A percentile compares a stretch with the other conserved stretches of the same genome.
phyloP scores from a whole-genome alignment of 1,139 yeast genomes.

The Yamadazyma taylorii region DNA sequence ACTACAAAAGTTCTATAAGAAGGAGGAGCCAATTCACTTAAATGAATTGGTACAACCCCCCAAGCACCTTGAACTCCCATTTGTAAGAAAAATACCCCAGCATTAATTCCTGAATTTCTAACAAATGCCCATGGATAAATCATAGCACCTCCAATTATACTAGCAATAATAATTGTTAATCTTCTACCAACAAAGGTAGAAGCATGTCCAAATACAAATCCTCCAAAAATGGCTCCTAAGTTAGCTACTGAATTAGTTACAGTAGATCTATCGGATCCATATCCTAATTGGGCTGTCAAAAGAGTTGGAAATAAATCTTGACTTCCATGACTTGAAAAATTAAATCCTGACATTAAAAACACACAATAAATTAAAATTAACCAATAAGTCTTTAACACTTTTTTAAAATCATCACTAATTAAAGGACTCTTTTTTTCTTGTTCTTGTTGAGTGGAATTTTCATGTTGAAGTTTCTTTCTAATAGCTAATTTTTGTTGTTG shows the following conservation, averaged over 20 bases:
- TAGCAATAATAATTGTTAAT: slow-evolving; percentile 47
- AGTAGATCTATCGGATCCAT: slow-evolving; percentile 29
- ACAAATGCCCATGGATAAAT: slow-evolving; percentile 76
- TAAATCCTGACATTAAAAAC: slow-evolving; percentile 45
- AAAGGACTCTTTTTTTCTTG: too few relatives aligned
- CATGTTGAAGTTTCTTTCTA: slow-evolving; percentile 8
- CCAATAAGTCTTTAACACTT: slow-evolving; percentile 38
- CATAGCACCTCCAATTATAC: slow-evolving; percentile 65
- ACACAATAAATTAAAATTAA: slow-evolving; percentile 36
- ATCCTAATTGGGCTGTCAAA: slow-evolving; percentile 30
- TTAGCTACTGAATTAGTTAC: slow-evolving; percentile 41
- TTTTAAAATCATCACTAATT: slow-evolving; percentile 21
- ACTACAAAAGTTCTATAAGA: slow-evolving; percentile 70
- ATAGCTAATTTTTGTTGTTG: slow-evolving; percentile 23
- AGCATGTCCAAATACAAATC: slow-evolving; percentile 34
- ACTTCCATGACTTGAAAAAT: slow-evolving; percentile 41
- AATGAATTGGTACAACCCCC: slow-evolving; percentile 81
- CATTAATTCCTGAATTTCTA: slow-evolving; percentile 56
- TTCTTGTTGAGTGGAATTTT: slow-evolving; percentile 11
- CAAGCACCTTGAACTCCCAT: slow-evolving; percentile 85
- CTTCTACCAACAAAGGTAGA: slow-evolving; percentile 40
- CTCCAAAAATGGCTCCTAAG: slow-evolving; percentile 40
- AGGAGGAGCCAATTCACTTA: slow-evolving; percentile 76
- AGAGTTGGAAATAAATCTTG: slow-evolving; percentile 42
- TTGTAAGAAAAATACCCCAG: slow-evolving; percentile 78